Percentiles rank a stretch among this genome's conserved stretches.
Conservation (phyloP, 1,284 basidiomycete species). For the Coniophora puteana region DNA sequence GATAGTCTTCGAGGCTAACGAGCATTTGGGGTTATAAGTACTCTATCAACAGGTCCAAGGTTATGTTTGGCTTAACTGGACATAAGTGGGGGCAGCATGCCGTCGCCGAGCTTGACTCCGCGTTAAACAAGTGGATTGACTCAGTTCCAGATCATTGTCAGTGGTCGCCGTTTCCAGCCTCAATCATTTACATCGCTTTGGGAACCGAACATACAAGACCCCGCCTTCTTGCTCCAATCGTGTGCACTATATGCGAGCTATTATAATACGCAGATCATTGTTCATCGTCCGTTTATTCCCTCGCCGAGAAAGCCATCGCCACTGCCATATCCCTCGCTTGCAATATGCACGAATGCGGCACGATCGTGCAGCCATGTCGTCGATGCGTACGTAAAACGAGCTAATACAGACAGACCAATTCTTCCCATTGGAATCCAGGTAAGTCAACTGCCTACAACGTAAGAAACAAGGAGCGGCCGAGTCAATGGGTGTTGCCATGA, state of each 20-base stretch:
- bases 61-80: conserved; percentile 55
- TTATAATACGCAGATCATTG: conserved; percentile 73
- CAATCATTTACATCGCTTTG: conserved; percentile 50
- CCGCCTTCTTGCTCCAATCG: conserved; percentile 67
- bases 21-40: conserved; percentile 50
- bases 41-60: conserved; percentile 67
- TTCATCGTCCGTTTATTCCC: conserved; percentile 82
- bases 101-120: conserved; percentile 73
- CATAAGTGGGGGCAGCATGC: conserved; percentile 64
- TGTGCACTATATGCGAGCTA: conserved; percentile 63
- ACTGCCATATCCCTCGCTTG: conserved; percentile 66
- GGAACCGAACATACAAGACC: conserved; percentile 64
- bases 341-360: conserved; percentile 83
- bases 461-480: no score
- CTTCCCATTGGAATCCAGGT: conserved; percentile 44
- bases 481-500: no score
- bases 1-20: no score
- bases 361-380: conserved; percentile 74
- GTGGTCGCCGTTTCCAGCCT: conserved; percentile 17
- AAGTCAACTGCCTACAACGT: no score
- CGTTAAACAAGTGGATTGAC: conserved; percentile 76
- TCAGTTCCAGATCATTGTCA: conserved; percentile 62
- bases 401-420: conserved; percentile 28
- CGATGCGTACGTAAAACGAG: conserved; percentile 46
- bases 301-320: conserved; percentile 55